phyloP scores from a whole-genome alignment of 2,329 filamentous ascomycete genomes.

The Fusarium sp. region DNA sequence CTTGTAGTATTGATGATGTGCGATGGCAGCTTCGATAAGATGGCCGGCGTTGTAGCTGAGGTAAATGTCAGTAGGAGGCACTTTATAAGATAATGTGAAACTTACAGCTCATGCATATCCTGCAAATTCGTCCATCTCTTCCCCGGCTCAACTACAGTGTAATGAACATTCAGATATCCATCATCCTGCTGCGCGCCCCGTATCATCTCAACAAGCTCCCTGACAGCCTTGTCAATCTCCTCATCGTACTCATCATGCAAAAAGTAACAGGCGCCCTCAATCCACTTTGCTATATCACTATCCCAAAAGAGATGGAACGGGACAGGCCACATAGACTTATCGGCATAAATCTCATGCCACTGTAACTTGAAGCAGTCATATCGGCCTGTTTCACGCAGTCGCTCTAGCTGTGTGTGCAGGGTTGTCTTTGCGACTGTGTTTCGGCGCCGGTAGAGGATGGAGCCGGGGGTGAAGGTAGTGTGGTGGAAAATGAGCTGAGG shows the following conservation, averaged over 20 bases:
- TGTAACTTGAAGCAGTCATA: slow-evolving; percentile 69
- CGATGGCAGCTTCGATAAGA: slow-evolving; percentile 70
- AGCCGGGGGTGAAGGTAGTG: slow-evolving; percentile 7
- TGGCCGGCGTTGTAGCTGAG: slow-evolving; percentile 69
- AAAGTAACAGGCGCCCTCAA: slow-evolving; percentile 35
- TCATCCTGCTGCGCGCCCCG: slow-evolving; percentile 66
- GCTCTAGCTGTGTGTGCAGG: slow-evolving; percentile 60
- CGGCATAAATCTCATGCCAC: slow-evolving; percentile 66
- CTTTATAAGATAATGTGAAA: not conserved
- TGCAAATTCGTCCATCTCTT: slow-evolving; percentile 69
- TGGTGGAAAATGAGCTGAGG: slow-evolving; percentile 26
- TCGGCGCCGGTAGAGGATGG: slow-evolving; percentile 6
- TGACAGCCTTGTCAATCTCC: slow-evolving; percentile 28
- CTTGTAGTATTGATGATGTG: slow-evolving; percentile 64
- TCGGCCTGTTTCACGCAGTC: slow-evolving; percentile 63
- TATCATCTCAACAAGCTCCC: slow-evolving; percentile 69
- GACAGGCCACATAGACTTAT: slow-evolving; percentile 64
- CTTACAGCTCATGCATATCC: slow-evolving; percentile 72
- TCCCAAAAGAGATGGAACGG: slow-evolving; percentile 73
- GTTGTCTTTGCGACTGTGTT: slow-evolving; percentile 18
- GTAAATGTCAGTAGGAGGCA: not conserved
- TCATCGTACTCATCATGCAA: slow-evolving; percentile 16
- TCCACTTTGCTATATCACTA: slow-evolving; percentile 45
- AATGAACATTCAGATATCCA: slow-evolving; percentile 74
- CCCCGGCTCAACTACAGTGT: slow-evolving; percentile 67